A percentile compares a stretch with the other conserved stretches of the same genome.
These are phyloP conservation scores for Calonectria multiphialidica DNA, from an alignment of 2,329 filamentous ascomycete species.

Conservation along the genomic window DNA sequence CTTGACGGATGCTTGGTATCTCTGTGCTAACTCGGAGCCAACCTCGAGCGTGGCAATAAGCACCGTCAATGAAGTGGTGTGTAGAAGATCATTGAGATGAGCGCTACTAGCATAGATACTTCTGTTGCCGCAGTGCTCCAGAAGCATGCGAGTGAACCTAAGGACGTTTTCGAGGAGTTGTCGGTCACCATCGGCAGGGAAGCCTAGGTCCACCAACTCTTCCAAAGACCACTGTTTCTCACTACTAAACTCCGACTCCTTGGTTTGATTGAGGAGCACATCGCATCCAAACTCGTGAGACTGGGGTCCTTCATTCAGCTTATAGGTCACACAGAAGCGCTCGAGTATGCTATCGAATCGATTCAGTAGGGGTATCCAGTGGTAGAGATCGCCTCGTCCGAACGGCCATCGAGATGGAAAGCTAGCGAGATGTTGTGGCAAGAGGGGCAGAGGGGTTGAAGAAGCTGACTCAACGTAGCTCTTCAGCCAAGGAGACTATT, in stretches of 20 bases:
- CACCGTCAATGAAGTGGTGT: constrained; percentile 85
- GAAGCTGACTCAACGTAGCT: constrained; percentile 81
- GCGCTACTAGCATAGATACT: constrained; percentile 96
- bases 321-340: constrained; percentile 83
- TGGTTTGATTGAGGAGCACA: constrained; percentile 70
- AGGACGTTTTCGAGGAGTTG: constrained; percentile 84
- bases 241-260: constrained; percentile 63
- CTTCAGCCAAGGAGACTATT: constrained; percentile 87
- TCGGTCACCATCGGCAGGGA: constrained; percentile 81
- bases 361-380: constrained; percentile 96
- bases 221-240: constrained; percentile 58
- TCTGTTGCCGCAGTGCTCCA: constrained; percentile 96
- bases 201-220: constrained; percentile 70
- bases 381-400: constrained; percentile 93
- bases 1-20: constrained; percentile 91
- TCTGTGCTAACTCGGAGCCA: constrained; percentile 87
- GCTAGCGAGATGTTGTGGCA: constrained; percentile 80
- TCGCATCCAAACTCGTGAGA: constrained; percentile 78
- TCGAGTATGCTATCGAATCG: constrained; percentile 93
- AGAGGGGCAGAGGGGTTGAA: constrained; percentile 77
- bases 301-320: constrained; percentile 84
- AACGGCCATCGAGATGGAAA: constrained; percentile 96
- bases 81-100: constrained; percentile 88
- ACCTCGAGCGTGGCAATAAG: constrained; percentile 84
- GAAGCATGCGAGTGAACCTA: constrained; percentile 85